Base-by-base conservation (phyloP, 2,329 filamentous ascomycete species). In the Hansfordia pulvinata region DNA sequence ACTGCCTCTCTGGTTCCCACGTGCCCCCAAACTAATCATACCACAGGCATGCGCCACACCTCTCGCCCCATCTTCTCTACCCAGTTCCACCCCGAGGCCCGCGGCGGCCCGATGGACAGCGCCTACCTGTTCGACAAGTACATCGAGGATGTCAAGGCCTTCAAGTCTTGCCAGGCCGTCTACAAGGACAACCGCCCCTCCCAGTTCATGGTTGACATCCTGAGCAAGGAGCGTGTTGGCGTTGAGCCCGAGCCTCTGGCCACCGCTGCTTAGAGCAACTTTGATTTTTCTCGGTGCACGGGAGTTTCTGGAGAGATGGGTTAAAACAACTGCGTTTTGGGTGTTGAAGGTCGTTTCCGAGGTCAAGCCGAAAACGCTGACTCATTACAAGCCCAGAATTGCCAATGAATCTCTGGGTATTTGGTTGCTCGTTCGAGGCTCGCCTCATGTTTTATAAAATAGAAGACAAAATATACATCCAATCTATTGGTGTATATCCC, bases 21-120 rank as follows among this genome's bases (percentile, higher is more conserved):
- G 23, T n/a, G n/a, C n/a, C n/a, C n/a, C n/a, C n/a, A n/a, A n/a
- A n/a, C 31, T 33, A 14, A 16, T 15, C 14, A 28, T 8, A 9
- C 12, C 23, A 60, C n/a, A n/a, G 64, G 81, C 33, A 84, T 98
- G 74, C 85, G 94, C 52, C 90, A 98, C 69, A 85, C 80, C 59
- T 80, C 81, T 31, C 82, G 88, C 19, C 90, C 90, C 35, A 98
- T 98, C 52, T 96, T 98, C 69, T 88, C 82, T 37, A 93, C 86
- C 14, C 90, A 98, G 58, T 98, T 98, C 75, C 90, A 98, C 52
- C 90, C 90, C 10, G 90, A 98, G 60, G 90, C 90, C 41, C 93
- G 93, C 67, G 90, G 90, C 34, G 90, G 90, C 29, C 90, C 90
- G 29, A 80, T 93, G 58, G 90, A 98, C 63, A 92, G 83, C 37